phyloP scores from a whole-genome alignment of 768 basidiomycete genomes.

The Lentinula edodes region DNA sequence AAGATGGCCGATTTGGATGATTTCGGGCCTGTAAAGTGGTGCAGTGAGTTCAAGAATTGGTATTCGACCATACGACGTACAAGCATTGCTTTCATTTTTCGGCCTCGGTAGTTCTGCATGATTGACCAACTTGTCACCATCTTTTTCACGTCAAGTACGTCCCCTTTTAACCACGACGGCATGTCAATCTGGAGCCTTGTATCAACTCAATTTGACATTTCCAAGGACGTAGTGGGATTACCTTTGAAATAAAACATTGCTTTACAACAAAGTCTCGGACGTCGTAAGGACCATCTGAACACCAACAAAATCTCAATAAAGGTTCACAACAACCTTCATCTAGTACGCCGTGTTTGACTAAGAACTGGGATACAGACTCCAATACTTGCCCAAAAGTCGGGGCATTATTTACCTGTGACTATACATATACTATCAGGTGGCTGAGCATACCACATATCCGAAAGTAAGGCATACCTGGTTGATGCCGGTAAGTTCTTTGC shows the following conservation, averaged over 20 bases:
- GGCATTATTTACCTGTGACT: constrained; percentile 79
- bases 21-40: constrained; percentile 10
- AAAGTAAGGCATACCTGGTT: constrained; percentile 56
- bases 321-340: constrained; percentile 50
- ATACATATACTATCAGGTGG: not conserved
- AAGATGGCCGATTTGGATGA: constrained; percentile 26
- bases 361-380: constrained; percentile 55
- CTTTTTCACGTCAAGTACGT: constrained; percentile 70
- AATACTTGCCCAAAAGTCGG: constrained; percentile 73
- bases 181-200: constrained; percentile 43
- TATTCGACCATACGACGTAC: not conserved
- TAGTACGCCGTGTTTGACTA: constrained; percentile 67
- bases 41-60: not conserved
- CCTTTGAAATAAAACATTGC: constrained; percentile 84
- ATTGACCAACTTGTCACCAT: constrained; percentile 46
- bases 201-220: not conserved
- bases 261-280: constrained; percentile 83
- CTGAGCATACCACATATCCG: not conserved
- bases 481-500: constrained; percentile 85
- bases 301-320: constrained; percentile 71
- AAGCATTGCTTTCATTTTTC: constrained; percentile 1
- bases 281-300: constrained; percentile 81
- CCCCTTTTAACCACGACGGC: constrained; percentile 69
- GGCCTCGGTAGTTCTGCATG: constrained; percentile 10
- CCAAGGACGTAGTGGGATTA: constrained; percentile 23